A percentile compares a stretch with the other conserved stretches of the same genome.
phyloP scores from a whole-genome alignment of 495 filamentous ascomycete species.

The Thermochaetoides thermophila region DNA sequence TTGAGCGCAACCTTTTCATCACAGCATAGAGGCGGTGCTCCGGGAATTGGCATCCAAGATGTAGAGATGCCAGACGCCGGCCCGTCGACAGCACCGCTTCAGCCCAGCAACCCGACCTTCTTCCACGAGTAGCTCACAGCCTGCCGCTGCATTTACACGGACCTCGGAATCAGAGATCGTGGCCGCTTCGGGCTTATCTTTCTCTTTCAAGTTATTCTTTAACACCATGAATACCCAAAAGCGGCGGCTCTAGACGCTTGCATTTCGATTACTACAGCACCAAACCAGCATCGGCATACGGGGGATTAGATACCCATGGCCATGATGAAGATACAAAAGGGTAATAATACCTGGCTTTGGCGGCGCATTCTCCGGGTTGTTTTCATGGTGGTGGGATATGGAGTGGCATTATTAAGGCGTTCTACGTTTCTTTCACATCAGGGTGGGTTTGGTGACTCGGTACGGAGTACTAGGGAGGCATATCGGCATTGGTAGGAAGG shows the following conservation, averaged over 20 bases:
- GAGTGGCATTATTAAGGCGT: conserved; percentile 18
- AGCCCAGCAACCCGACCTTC: conserved; percentile 24
- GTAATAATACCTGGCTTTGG: no score
- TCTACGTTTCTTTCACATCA: conserved; percentile 5
- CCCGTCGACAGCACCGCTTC: conserved; percentile 29
- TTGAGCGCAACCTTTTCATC: conserved; percentile 24
- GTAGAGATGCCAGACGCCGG: conserved; percentile 34
- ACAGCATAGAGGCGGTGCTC: no score
- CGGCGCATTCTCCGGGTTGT: conserved; percentile 6
- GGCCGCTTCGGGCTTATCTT: no score
- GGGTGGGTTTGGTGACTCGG: conserved; percentile 5
- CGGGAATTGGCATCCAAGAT: conserved; percentile 15
- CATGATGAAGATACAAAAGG: conserved; percentile 1
- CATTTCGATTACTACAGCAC: conserved; percentile 1
- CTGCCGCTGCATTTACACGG: no score
- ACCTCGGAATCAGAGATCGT: no score
- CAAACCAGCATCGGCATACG: conserved; percentile 5
- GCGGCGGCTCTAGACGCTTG: background rate
- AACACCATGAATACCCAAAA: background rate
- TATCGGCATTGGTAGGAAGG: conserved; percentile 4
- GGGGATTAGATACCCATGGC: conserved; percentile 4
- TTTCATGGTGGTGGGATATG: background rate
- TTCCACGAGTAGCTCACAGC: no score
- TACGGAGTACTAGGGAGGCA: background rate
- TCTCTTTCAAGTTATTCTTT: background rate